Evolutionary conservation across 2,329 filamentous ascomycete genomes (phyloP), one percentile per base, ranked within the genome.

Genomic region (Clarireedia monteithiana): DNA sequence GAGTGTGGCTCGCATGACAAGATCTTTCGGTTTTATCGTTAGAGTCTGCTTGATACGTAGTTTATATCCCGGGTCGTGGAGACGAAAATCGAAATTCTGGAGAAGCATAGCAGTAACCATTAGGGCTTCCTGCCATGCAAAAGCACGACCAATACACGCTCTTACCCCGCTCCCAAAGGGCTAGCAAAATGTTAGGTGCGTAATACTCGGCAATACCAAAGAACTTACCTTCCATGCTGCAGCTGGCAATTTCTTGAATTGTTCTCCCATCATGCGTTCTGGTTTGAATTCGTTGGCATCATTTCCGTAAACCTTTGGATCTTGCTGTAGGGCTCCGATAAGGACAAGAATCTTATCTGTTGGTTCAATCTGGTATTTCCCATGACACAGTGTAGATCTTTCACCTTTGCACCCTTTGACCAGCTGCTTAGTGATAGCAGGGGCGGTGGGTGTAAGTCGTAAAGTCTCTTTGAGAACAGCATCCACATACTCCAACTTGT

Each of bases 121-220:
- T 5, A 86, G 67, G 2, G 79, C 76, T 69, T 91, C 88, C 66
- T 91, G 87, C 83, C 84, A 87, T 1, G 87, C 86, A 66, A 91
- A 91, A 0, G 81, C 77, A 1, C 86, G 74, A 4, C 88, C 88
- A 58, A 91, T 90, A 62, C 87, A 91, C 1, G 75, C 84, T 53
- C 88, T 74, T 60, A 79, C 75, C 1, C 87, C 87, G 57, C 87
- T 86, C 1, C 88, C 88, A 62, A 91, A 91, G 3, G 88, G 85
- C 70, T 88, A 87, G 83, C 82, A 86, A 27, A 5, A 5, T 10
- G 1, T 53, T 20, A 53, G 27, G 5, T 47, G 14, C n/a, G 12
- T 2, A 5, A 4, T 6, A 1, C 23, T 5, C 9, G 17, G 6
- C 6, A 20, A 38, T 24, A 6, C 3, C 5, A 7, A 26, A 4